Base-by-base conservation (phyloP, 2,329 filamentous ascomycete species). In the Exophiala oligosperma region DNA sequence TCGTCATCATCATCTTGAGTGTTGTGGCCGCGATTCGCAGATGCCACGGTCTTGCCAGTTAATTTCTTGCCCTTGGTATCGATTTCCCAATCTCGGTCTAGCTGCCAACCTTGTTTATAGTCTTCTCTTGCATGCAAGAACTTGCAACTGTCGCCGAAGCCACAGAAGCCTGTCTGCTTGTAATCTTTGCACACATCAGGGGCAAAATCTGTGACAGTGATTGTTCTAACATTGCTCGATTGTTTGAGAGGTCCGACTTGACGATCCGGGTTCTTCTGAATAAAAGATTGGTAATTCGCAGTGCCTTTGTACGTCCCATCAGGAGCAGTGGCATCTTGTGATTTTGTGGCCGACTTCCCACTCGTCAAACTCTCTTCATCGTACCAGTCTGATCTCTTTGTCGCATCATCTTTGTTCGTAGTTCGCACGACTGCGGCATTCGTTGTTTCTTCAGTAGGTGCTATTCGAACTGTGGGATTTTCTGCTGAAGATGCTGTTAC, bases 101-200 rank as follows among this genome's bases (percentile, higher is more conserved):
- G 81, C 72, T 97, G 91, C 94, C 94, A 99, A 2, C 94, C 94
- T 71, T 92, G 89, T 67, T 93, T 91, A 68, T 86, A 86, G 67
- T 85, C 82, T 65, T 85, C 84, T 41, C 84, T 76, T 8, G 80
- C 79, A 65, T 87, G 84, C 17, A 85, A 71, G 69, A 84, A 87
- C 65, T 86, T 96, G 78, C 92, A 96, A 61, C 81, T 86, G 71
- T 94, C 90, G 28, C 66, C 66, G 54, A 66, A 82, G 8, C 81
- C 84, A 66, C 84, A 88, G 70, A 85, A 88, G 0, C 88, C 88
- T 0, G 87, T 94, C 68, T 90, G 83, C 66, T 93, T 93, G 74
- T 91, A 94, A 71, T 97, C 94, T 73, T 97, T 97, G 76, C 94
- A 99, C 0, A 96, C 90, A 65, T 97, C 93, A 0, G 93, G 91